Evolutionary conservation across 306 rosid genomes (phyloP).

Genomic region (Rubus parviflorus): DNA sequence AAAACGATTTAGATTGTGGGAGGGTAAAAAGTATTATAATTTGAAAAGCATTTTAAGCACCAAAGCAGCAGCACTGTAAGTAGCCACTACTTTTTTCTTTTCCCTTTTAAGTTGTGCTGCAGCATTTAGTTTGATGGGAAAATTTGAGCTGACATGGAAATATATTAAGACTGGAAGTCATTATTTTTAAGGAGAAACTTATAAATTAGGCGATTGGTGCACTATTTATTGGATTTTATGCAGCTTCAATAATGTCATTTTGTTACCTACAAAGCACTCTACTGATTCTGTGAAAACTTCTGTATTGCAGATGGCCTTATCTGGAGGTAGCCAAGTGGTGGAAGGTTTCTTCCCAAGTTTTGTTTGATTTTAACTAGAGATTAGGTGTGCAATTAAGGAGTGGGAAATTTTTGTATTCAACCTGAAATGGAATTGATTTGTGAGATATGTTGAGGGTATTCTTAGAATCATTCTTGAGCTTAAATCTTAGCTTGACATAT

Average conservation of each 20-base stretch:
- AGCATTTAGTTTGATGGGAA: neutral
- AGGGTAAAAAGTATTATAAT: neutral
- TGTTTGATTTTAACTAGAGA: neutral
- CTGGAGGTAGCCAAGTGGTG: conserved; percentile 1
- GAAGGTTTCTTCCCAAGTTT: conserved; percentile 19
- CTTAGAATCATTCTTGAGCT: neutral
- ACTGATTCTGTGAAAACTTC: neutral
- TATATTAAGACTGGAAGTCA: neutral
- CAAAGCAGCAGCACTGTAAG: neutral
- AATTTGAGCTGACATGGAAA: neutral
- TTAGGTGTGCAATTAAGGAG: neutral
- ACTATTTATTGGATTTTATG: neutral
- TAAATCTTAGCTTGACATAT: neutral
- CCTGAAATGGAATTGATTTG: neutral
- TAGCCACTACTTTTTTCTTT: neutral
- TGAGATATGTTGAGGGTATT: neutral
- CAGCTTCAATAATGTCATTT: neutral
- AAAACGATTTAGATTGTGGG: neutral
- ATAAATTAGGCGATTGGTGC: neutral
- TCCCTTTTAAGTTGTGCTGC: neutral
- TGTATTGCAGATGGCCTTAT: conserved; percentile 17
- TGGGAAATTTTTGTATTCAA: neutral
- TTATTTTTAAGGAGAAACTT: neutral
- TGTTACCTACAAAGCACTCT: neutral
- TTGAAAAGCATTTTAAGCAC: neutral